Base-by-base conservation (phyloP, 129 eudicot species). In the Lactuca saligna region DNA sequence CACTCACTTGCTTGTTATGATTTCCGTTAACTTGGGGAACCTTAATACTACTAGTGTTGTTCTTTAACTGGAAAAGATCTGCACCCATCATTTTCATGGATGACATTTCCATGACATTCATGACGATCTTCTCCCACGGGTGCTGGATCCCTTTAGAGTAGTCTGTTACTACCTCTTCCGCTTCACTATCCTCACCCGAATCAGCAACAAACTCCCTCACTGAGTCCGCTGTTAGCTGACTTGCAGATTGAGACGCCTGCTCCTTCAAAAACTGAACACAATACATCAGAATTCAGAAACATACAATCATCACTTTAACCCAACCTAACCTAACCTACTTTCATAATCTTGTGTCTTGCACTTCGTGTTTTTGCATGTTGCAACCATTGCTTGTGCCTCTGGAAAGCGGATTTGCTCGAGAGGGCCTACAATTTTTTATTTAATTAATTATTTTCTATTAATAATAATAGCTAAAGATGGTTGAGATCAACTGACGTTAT, bases 361-460 rank as follows among this genome's bases (percentile, higher is more conserved):
- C 97, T 88, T 41, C 91, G 94, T 58, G 97, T 91, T 79, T 91
- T 91, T 70, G 97, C 97, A 82, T 91, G 88, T 69, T 82, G 88
- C 63, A 91, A 69, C 97, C 97, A 91, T 79, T 88, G 91, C 74
- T 86, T 88, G 79, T 91, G 96, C 76, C 90, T 88, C 77, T 88
- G 89, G 74, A 85, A 91, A 63, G 94, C 93, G 72, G 96, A 83
- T 66, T 84, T 88, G 77, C 84, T 85, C 17, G 96, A 91, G 56
- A 88, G 91, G 5, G 88, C 96, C 97, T 88, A 72, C 12, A 46
- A 8, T 39, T 11, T n/a, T 39, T 69, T 41, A 57, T 13, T 32
- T 76, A 54, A 11, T 76, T 76, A 61, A 10, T 68, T 61, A 54
- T 51, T 61, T 46, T 15, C 10, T 25, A 25, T 0, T 25, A 25